phyloP scores from a whole-genome alignment of 768 basidiomycete genomes.

The Lactifluus subvellereus region DNA sequence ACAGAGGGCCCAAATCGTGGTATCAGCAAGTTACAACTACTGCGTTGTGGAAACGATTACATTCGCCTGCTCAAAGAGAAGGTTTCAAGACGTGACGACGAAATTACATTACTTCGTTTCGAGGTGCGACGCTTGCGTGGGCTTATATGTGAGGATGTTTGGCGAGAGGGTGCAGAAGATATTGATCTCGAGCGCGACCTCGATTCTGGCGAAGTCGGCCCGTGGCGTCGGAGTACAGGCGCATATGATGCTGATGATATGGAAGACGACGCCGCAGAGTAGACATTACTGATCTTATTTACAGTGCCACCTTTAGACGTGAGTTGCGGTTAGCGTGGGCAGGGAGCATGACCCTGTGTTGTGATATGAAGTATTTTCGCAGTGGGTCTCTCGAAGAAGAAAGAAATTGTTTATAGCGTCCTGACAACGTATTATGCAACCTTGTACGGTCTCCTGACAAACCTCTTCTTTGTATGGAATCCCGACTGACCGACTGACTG shows the following conservation, averaged over 20 bases:
- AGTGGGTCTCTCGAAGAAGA: slow-evolving; percentile 3
- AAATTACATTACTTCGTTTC: slow-evolving; percentile 58
- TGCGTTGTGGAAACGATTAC: slow-evolving; percentile 88
- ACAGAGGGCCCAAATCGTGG: slow-evolving; percentile 91
- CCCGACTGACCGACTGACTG: background rate
- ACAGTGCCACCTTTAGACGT: background rate
- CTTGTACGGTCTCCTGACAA: slow-evolving; percentile 1
- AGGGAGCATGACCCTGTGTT: background rate
- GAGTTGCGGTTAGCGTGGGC: background rate
- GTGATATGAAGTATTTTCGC: slow-evolving; percentile 10
- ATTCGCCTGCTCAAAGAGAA: slow-evolving; percentile 71
- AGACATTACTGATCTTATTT: slow-evolving; percentile 1
- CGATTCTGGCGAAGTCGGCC: slow-evolving; percentile 46
- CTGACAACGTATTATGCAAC: slow-evolving; percentile 12
- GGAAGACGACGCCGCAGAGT: slow-evolving; percentile 20
- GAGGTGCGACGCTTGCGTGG: slow-evolving; percentile 60
- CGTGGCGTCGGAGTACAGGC: slow-evolving; percentile 24
- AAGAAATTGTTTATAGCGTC: slow-evolving; percentile 11
- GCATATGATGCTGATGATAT: slow-evolving; percentile 21
- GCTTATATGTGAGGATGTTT: slow-evolving; percentile 31
- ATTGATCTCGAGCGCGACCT: slow-evolving; percentile 55
- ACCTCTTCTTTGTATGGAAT: background rate
- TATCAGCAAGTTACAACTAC: slow-evolving; percentile 87
- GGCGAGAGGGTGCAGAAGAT: slow-evolving; percentile 32
- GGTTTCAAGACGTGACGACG: slow-evolving; percentile 73